Evolutionary conservation across 164 flowering plant species (phyloP).

Genomic region (Euptelea pleiosperma): DNA sequence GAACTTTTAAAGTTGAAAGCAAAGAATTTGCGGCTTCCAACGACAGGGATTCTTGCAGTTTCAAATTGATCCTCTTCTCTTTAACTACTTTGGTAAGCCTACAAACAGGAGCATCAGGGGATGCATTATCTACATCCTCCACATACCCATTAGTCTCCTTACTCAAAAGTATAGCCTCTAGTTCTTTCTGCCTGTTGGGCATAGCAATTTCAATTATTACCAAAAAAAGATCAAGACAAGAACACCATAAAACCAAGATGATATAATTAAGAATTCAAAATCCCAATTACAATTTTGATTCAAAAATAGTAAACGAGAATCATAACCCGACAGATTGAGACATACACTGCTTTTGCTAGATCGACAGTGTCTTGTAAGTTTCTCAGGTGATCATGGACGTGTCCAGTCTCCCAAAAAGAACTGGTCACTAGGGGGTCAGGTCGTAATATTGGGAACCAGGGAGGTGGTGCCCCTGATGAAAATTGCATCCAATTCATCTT

Average conservation of each 20-base stretch:
- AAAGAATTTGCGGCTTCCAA: constrained; percentile 63
- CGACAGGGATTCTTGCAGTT: constrained; percentile 46
- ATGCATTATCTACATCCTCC: constrained; percentile 18
- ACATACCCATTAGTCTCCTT: constrained; percentile 28
- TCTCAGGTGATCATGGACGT: constrained; percentile 35
- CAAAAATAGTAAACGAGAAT: neutral
- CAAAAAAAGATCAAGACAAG: neutral
- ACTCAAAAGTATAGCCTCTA: constrained; percentile 41
- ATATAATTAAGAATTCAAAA: neutral
- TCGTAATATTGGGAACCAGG: constrained; percentile 41
- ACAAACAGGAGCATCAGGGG: constrained; percentile 14
- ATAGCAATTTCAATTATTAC: neutral
- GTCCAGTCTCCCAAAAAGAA: constrained; percentile 49
- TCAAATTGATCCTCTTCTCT: constrained; percentile 36
- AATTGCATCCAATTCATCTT: constrained; percentile 25
- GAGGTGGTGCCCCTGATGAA: constrained; percentile 30
- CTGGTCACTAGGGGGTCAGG: constrained; percentile 42
- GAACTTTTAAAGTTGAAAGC: constrained; percentile 46
- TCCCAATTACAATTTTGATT: neutral
- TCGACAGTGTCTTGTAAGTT: constrained; percentile 48
- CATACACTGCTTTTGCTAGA: constrained; percentile 63
- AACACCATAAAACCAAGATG: neutral
- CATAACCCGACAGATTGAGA: neutral
- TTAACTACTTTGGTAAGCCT: constrained; percentile 38
- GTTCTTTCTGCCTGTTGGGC: constrained; percentile 57